Conservation (phyloP, 768 basidiomycete genomes). For the Leccinellum luteum region DNA sequence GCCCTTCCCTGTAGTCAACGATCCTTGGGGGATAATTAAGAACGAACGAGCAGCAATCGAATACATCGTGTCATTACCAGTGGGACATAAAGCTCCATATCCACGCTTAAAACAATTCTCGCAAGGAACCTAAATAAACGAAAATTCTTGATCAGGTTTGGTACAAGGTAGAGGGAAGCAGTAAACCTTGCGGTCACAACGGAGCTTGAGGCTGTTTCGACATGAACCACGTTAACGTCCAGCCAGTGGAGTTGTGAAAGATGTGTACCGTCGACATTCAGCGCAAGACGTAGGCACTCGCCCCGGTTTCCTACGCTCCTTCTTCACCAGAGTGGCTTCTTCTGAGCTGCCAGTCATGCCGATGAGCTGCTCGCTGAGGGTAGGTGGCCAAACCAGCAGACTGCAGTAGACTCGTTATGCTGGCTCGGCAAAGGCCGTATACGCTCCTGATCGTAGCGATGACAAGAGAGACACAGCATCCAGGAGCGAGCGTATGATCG, state of each 20-base stretch:
- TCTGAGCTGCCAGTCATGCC: conserved; percentile 7
- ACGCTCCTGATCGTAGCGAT: background rate
- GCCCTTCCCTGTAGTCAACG: conserved; percentile 57
- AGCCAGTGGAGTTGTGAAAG: background rate
- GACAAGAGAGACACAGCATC: background rate
- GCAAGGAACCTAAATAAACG: conserved; percentile 58
- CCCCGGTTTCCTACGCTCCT: conserved; percentile 46
- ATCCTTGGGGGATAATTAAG: conserved; percentile 35
- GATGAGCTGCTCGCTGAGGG: background rate
- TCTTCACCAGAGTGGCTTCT: conserved; percentile 19
- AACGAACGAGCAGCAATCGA: conserved; percentile 3
- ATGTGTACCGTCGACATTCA: conserved; percentile 37
- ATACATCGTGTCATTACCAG: conserved; percentile 42
- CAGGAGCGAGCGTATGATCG: background rate
- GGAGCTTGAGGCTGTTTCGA: conserved; percentile 51
- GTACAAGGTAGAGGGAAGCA: background rate
- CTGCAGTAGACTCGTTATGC: background rate
- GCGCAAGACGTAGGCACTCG: conserved; percentile 44
- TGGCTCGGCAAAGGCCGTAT: conserved; percentile 9
- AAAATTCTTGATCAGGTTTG: conserved; percentile 13
- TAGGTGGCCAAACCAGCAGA: background rate
- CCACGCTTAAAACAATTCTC: conserved; percentile 75
- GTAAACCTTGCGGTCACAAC: conserved; percentile 61
- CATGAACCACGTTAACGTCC: background rate
- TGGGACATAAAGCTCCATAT: conserved; percentile 74